Base-by-base conservation (phyloP, 176 grass and related monocot genomes). In the Ensete ventricosum region DNA sequence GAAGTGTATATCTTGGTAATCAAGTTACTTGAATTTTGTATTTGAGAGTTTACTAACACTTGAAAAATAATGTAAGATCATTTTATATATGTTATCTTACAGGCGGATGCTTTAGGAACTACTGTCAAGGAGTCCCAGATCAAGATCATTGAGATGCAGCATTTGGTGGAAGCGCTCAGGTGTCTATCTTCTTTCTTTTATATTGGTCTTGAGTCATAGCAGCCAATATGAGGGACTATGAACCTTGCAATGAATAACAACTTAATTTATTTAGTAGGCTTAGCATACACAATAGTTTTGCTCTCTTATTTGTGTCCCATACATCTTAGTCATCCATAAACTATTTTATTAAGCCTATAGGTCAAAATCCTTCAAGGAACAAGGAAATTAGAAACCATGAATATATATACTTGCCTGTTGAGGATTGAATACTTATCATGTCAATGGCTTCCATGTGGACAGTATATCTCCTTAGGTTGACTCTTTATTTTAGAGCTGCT, bases 131-230 rank as follows among this genome's bases (percentile, higher is more conserved):
- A 99, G 26, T 99, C 96, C 29, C 96, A 99, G 57, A 53, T 91
- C 72, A 99, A 83, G 81, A 99, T 99, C 10, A 50, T 99, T 79
- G 96, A 99, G 88, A 86, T 91, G 24, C 84, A 95, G 73, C 91
- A 99, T 72, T 90, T 99, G 82, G 91, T 99, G 10, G 84, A 99
- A 87, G 96, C 86, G 67, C 91, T 95, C 67, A 99, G 96, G 96
- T 99, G 88, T 22, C 20, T 64, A 49, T 27, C 25, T 13, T 64
- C 19, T 70, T 70, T 17, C 29, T 11, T 69, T 16, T 17, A 49
- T 14, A 50, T 2, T 70, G 43, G 8, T 70, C 12, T 59, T 14
- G 24, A 9, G 20, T 43, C 20, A 0, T 70, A 50, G n/a, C 11
- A 9, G 10, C 48, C 34, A 50, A 4, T 11, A 49, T 11, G 50